Conservation (phyloP, 140 eudicot species). For the Erigeron philadelphicus region DNA sequence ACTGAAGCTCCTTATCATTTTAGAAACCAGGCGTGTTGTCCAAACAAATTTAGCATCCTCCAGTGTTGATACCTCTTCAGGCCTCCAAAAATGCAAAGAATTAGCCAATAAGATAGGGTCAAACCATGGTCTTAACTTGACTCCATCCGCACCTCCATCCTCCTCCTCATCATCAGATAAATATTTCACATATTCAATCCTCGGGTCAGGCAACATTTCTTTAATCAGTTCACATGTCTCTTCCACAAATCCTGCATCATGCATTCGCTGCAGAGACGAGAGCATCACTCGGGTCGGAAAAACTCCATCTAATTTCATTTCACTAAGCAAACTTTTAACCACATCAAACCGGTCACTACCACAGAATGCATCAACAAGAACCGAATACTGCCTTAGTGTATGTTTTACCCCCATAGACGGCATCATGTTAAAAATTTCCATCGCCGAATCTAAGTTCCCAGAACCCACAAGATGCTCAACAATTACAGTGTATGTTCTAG, state of each 20-base stretch:
- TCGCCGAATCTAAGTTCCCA: slow-evolving; percentile 48
- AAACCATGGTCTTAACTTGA: slow-evolving; percentile 74
- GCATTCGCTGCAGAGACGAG: slow-evolving; percentile 50
- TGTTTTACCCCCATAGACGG: slow-evolving; percentile 59
- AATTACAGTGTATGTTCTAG: slow-evolving; percentile 64
- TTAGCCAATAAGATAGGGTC: slow-evolving; percentile 71
- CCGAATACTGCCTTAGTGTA: slow-evolving; percentile 54
- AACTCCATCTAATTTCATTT: slow-evolving; percentile 62
- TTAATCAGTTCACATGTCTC: slow-evolving; percentile 45
- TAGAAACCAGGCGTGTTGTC: slow-evolving; percentile 77
- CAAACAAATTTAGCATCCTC: slow-evolving; percentile 71
- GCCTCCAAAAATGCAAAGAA: slow-evolving; percentile 57
- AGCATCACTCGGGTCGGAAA: slow-evolving; percentile 60
- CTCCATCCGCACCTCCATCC: slow-evolving; percentile 21
- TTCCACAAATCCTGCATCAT: slow-evolving; percentile 60
- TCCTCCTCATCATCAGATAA: slow-evolving; percentile 12
- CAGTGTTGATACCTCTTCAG: slow-evolving; percentile 62
- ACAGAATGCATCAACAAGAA: slow-evolving; percentile 51
- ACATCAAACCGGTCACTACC: slow-evolving; percentile 40
- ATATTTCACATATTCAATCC: slow-evolving; percentile 44
- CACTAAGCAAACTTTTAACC: slow-evolving; percentile 50
- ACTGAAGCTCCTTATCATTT: slow-evolving; percentile 63
- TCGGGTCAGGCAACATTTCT: slow-evolving; percentile 66
- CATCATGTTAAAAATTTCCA: slow-evolving; percentile 46
- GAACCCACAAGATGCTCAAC: slow-evolving; percentile 64